Percentiles rank a stretch among this genome's conserved stretches.
phyloP scores from a whole-genome alignment of 2,329 filamentous ascomycete species.

The Rutstroemia sp. region DNA sequence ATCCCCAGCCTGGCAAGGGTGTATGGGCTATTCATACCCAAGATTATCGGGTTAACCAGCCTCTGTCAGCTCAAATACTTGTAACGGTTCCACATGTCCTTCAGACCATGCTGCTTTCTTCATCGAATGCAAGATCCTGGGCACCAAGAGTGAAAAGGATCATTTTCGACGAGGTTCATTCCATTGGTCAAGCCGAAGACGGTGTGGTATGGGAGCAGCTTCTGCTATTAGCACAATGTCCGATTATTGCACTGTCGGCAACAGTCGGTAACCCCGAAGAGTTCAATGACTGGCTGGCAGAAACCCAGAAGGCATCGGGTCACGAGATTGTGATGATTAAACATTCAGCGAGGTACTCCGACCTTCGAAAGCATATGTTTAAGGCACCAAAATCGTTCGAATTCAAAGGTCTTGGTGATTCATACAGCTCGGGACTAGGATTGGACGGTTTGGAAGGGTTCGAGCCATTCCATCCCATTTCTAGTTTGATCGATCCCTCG shows the following conservation, averaged over 20 bases:
- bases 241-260: conserved; percentile 71
- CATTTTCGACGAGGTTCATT: conserved; percentile 79
- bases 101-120: conserved; percentile 67
- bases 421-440: conserved; percentile 34
- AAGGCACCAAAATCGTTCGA: conserved; percentile 38
- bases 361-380: conserved; percentile 70
- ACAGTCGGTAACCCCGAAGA: conserved; percentile 70
- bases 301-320: conserved; percentile 56
- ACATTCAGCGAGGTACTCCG: conserved; percentile 64
- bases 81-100: conserved; percentile 74
- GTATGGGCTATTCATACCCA: conserved; percentile 76
- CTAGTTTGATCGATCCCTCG: conserved; percentile 51
- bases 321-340: conserved; percentile 60
- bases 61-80: conserved; percentile 64
- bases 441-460: conserved; percentile 34
- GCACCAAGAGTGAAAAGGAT: conserved; percentile 62
- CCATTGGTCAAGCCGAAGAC: conserved; percentile 69
- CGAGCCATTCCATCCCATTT: conserved; percentile 53
- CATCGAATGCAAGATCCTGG: conserved; percentile 60
- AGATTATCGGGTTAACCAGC: conserved; percentile 68
- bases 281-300: conserved; percentile 61
- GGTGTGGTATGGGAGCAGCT: conserved; percentile 75
- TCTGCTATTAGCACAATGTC: conserved; percentile 64
- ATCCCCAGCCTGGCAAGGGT: conserved; percentile 48
- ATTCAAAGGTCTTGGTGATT: conserved; percentile 29